These are phyloP conservation scores for Earliella scabrosa DNA, from an alignment of 1,284 basidiomycete species.

Conservation along the genomic window DNA sequence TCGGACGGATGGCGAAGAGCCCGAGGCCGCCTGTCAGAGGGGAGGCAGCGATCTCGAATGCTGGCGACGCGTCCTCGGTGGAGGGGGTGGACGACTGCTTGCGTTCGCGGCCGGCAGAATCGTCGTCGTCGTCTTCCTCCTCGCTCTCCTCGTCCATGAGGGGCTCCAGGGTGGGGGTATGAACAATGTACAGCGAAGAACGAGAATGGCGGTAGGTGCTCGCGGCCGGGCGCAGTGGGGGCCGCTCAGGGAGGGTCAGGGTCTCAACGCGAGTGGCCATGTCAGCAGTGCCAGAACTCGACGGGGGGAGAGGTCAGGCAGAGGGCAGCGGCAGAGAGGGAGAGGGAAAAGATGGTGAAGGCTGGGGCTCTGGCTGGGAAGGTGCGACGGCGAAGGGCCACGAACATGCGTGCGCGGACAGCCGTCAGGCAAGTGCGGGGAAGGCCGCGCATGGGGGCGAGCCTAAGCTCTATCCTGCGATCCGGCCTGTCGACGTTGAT, in stretches of 20 bases:
- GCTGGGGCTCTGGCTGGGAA: slow-evolving; percentile 11
- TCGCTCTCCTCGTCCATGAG: slow-evolving; percentile 21
- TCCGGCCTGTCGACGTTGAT: background rate
- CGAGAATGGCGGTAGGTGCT: slow-evolving; percentile 14
- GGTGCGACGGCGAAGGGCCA: slow-evolving; percentile 1
- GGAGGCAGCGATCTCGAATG: slow-evolving; percentile 17
- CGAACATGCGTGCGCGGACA: slow-evolving; percentile 11
- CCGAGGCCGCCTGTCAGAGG: slow-evolving; percentile 29
- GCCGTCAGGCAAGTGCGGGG: slow-evolving; percentile 8
- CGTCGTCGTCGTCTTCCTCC: slow-evolving; percentile 13
- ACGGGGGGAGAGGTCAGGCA: background rate
- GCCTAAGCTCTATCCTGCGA: background rate
- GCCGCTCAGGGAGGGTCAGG: background rate
- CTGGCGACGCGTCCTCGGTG: slow-evolving; percentile 13
- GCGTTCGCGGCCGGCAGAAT: slow-evolving; percentile 5
- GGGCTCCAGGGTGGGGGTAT: slow-evolving; percentile 21
- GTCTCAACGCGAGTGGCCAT: slow-evolving; percentile 12
- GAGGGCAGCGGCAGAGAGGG: background rate
- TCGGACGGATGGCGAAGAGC: slow-evolving; percentile 26
- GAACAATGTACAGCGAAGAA: slow-evolving; percentile 15
- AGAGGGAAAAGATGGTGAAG: slow-evolving; percentile 3
- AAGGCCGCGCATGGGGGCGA: background rate
- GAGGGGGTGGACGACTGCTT: slow-evolving; percentile 7
- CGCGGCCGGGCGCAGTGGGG: background rate
- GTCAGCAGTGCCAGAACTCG: background rate